Base-by-base conservation (phyloP, 805 yeast species). In the Ogataea paraovalis region DNA sequence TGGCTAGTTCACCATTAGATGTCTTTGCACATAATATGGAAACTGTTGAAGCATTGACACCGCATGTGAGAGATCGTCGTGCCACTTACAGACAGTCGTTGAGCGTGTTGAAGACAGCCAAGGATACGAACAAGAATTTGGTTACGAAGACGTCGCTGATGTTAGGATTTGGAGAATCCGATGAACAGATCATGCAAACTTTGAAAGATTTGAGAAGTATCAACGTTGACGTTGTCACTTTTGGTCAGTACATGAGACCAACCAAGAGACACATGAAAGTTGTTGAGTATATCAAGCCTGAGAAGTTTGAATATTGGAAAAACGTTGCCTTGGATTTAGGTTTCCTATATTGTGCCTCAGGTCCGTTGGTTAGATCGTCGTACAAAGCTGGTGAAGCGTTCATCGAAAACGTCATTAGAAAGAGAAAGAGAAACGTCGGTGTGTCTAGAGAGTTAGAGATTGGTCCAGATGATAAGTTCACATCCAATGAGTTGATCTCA, bases 231-330 rank as follows among this genome's bases (percentile, higher is more conserved):
- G 96, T 94, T 43, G 97, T 94, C 16, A 94, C 99, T 0, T 94
- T 94, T 69, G 99, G 99, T 33, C 99, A 94, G 70, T 94, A 94
- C 68, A 94, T 94, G 97, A 79, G 99, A 65, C 99, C 99, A 40
- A 94, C 99, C 2, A 94, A 87, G 69, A 83, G 99, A 62, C 99
- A 94, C 67, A 90, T 94, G 95, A 91, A 91, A 71, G 99, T 94
- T 39, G 97, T 88, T 10, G 97, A 92, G 57, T 94, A 94, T 60
- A 80, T 94, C 18, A 85, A 82, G 22, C 99, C 99, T 2, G 97
- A 87, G 57, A 90, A 89, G 66, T 94, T 94, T 65, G 96, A 91
- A 50, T 76, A 85, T 64, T 94, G 99, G 99, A 89, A 83, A 60
- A 81, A 85, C 47, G 77, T 75, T 9, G 98, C 99, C 0, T 66